Conservation (phyloP, 306 rosid genomes). For the Neltuma alba region DNA sequence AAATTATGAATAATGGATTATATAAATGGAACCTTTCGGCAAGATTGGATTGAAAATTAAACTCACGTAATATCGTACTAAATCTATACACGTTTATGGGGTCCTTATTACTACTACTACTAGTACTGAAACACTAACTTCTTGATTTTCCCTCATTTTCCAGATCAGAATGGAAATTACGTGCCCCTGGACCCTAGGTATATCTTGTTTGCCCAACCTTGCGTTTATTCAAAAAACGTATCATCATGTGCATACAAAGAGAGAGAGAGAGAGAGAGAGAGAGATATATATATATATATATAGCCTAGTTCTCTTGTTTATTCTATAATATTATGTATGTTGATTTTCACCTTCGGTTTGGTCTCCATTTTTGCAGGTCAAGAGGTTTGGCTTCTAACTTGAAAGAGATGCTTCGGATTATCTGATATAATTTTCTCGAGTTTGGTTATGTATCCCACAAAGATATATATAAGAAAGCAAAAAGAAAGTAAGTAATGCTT, state of each 20-base stretch:
- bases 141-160: background rate
- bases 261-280: no score
- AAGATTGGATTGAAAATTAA: background rate
- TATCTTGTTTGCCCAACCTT: background rate
- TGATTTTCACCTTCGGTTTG: background rate
- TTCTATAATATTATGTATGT: background rate
- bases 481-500: background rate
- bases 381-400: background rate
- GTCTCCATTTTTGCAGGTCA: background rate
- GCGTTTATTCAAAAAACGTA: background rate
- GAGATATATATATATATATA: no score
- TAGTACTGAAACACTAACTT: background rate
- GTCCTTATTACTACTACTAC: background rate
- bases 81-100: no score
- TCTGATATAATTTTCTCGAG: background rate
- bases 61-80: background rate
- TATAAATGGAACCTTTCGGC: background rate
- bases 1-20: no score
- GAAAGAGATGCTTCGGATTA: background rate
- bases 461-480: background rate
- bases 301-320: background rate
- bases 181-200: background rate
- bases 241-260: no score
- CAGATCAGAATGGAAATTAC: conserved; percentile 3
- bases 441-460: background rate